Evolutionary conservation across 2,329 filamentous ascomycete genomes (phyloP).

Genomic region (Trichoderma polysporum): DNA sequence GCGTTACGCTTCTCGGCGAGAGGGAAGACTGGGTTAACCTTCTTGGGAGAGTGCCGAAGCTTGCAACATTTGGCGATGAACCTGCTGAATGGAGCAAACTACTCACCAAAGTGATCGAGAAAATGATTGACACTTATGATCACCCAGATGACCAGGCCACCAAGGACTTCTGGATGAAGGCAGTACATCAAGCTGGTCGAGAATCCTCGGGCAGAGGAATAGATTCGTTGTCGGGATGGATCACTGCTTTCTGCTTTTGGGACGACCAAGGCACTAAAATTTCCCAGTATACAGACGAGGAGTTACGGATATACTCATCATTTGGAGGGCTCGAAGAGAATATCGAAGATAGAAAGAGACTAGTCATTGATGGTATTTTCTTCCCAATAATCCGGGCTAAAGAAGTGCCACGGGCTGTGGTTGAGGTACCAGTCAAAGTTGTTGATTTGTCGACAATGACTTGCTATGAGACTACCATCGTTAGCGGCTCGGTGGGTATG

Average conservation of each 20-base stretch:
- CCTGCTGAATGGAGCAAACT: conserved; percentile 1
- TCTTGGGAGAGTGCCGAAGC: not conserved
- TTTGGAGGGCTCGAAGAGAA: not conserved
- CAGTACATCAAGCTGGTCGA: conserved; percentile 20
- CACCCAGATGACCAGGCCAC: conserved; percentile 15
- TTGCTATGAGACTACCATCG: not conserved
- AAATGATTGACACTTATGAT: conserved; percentile 23
- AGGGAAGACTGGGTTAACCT: conserved; percentile 22
- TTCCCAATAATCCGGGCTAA: not conserved
- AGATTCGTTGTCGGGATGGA: conserved; percentile 21
- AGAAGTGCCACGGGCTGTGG: not conserved
- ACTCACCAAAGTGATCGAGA: conserved; percentile 10
- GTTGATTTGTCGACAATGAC: not conserved
- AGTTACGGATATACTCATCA: not conserved
- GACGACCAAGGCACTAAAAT: not conserved
- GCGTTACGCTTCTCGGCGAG: conserved; percentile 6
- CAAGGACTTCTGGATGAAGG: conserved; percentile 26
- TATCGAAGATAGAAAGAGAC: not conserved
- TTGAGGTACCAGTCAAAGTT: not conserved
- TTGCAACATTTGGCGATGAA: conserved; percentile 1
- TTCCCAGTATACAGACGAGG: not conserved
- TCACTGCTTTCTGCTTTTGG: conserved; percentile 25
- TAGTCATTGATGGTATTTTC: not conserved
- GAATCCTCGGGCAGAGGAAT: conserved; percentile 13
- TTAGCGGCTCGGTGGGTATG: not conserved